phyloP scores from a whole-genome alignment of 345 rosid genomes.

The Pistacia vera region DNA sequence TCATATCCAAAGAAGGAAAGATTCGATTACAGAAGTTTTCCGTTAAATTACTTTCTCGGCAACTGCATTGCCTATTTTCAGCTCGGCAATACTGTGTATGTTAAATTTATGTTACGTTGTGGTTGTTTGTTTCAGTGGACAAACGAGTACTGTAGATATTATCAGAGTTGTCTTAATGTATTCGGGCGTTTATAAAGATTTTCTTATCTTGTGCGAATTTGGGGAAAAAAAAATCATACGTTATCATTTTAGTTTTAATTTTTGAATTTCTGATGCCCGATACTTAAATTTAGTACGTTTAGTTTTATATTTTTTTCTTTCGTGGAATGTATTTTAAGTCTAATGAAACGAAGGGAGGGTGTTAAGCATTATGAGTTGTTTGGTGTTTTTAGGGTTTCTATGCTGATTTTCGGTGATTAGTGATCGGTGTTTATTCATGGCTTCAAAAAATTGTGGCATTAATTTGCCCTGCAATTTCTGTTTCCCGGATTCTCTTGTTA shows the following conservation, averaged over 20 bases:
- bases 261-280: no score
- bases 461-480: not conserved
- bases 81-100: not conserved
- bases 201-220: not conserved
- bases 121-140: not conserved
- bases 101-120: not conserved
- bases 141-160: not conserved
- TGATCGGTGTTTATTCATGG: no score
- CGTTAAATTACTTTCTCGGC: not conserved
- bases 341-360: not conserved
- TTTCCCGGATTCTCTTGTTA: no score
- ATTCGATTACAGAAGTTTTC: constrained; percentile 8
- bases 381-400: constrained; percentile 1
- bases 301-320: not conserved
- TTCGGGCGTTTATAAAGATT: not conserved
- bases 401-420: not conserved
- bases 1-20: no score
- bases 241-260: no score
- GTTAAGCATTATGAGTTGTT: not conserved
- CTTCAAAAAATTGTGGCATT: not conserved
- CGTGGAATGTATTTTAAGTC: not conserved
- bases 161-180: not conserved
- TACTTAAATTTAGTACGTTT: no score
- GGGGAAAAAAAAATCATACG: not conserved
- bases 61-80: not conserved